Evolutionary conservation across 371 early-diverging fungal species (phyloP).

Genomic region (Nematocida sp.): DNA sequence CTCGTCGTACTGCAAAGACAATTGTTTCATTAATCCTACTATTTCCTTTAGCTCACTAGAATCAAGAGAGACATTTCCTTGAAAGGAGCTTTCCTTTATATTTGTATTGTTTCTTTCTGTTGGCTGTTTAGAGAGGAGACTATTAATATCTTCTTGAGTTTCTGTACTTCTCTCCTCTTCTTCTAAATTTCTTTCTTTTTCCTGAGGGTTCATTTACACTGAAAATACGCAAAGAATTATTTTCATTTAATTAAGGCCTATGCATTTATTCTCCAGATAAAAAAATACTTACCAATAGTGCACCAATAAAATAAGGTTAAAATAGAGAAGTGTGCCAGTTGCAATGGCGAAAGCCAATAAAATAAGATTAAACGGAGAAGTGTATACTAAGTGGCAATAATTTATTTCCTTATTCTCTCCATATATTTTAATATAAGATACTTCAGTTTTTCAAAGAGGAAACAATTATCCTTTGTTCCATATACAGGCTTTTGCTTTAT

Average conservation of each 20-base stretch:
- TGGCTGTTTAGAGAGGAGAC: too few relatives aligned
- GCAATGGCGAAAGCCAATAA: too few relatives aligned
- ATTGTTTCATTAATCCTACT: conserved; percentile 28
- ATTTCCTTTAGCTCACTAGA: background rate
- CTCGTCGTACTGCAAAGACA: conserved; percentile 49
- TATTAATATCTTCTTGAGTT: too few relatives aligned
- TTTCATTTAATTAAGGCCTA: too few relatives aligned
- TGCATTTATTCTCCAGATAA: too few relatives aligned
- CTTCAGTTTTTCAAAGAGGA: conserved; percentile 65
- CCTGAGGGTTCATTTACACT: background rate
- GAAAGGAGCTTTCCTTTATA: background rate
- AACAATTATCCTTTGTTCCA: conserved; percentile 49
- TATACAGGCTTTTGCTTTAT: conserved; percentile 56
- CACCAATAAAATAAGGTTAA: too few relatives aligned
- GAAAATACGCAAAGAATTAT: background rate
- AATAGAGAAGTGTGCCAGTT: too few relatives aligned
- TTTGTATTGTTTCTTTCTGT: too few relatives aligned
- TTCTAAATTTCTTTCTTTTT: background rate
- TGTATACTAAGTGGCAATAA: too few relatives aligned
- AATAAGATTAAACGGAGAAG: too few relatives aligned
- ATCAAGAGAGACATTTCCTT: background rate
- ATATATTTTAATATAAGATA: conserved; percentile 58
- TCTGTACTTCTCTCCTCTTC: background rate
- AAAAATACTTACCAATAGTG: too few relatives aligned
- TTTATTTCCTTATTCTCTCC: conserved; percentile 52